Evolutionary conservation across 441 rosid genomes (phyloP).

Genomic region (Lepidium campestre): DNA sequence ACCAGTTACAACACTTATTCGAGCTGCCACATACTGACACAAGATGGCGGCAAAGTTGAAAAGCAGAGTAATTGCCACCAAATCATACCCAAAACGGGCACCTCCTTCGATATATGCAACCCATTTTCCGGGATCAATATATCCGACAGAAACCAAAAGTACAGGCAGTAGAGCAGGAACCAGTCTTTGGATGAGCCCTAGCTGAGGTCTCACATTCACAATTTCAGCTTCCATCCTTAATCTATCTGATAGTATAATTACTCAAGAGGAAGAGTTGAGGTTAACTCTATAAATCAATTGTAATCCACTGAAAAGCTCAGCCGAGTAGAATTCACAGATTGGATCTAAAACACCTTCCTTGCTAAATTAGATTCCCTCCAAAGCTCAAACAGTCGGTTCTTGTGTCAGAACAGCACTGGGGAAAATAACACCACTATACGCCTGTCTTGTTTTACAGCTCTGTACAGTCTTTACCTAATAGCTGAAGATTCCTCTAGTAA

Average conservation of each 20-base stretch:
- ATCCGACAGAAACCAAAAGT: constrained; percentile 71
- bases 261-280: neutral
- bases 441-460: constrained; percentile 7
- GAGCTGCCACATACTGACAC: constrained; percentile 86
- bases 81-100: constrained; percentile 78
- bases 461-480: constrained; percentile 17
- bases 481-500: constrained; percentile 9
- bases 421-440: constrained; percentile 6
- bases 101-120: constrained; percentile 86
- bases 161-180: constrained; percentile 67
- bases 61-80: constrained; percentile 57
- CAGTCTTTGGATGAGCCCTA: constrained; percentile 41
- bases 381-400: constrained; percentile 14
- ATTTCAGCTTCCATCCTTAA: constrained; percentile 63
- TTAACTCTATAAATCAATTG: constrained; percentile 21
- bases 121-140: constrained; percentile 99
- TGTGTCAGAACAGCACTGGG: neutral
- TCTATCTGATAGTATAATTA: constrained; percentile 18
- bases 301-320: constrained; percentile 21
- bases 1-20: constrained; percentile 73
- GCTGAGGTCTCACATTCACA: constrained; percentile 34
- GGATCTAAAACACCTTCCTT: constrained; percentile 10
- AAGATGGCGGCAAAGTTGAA: constrained; percentile 82
- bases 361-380: constrained; percentile 13
- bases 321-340: constrained; percentile 31